These are phyloP conservation scores for Malassezia sp. DNA, from an alignment of 1,284 basidiomycete species.

Conservation along the genomic window DNA sequence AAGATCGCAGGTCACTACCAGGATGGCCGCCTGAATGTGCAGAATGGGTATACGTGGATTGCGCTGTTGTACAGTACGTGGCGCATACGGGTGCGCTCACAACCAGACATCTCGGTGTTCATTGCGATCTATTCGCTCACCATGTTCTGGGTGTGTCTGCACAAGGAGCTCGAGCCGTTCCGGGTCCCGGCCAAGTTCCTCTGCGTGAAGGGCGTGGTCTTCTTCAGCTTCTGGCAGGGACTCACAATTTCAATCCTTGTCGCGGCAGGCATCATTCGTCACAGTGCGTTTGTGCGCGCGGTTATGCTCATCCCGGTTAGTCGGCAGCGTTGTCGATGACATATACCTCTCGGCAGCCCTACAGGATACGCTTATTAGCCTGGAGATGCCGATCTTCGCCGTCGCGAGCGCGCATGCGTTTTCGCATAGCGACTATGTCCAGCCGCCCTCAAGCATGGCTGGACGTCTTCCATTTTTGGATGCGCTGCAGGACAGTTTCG, in stretches of 20 bases:
- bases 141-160: conserved; percentile 42
- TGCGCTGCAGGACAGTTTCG: conserved; percentile 64
- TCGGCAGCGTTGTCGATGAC: conserved; percentile 65
- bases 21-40: conserved; percentile 69
- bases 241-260: conserved; percentile 78
- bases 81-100: neutral
- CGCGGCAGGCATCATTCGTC: conserved; percentile 62
- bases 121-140: conserved; percentile 48
- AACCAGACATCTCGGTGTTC: conserved; percentile 48
- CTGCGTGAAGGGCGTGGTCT: conserved; percentile 83
- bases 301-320: neutral
- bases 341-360: conserved; percentile 50
- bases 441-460: conserved; percentile 24
- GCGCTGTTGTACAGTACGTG: conserved; percentile 58
- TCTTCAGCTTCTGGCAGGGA: conserved; percentile 93
- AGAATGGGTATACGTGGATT: conserved; percentile 59
- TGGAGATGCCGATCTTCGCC: conserved; percentile 97
- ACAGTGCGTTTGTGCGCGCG: conserved; percentile 45
- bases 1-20: conserved; percentile 78
- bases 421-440: conserved; percentile 39
- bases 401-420: conserved; percentile 84
- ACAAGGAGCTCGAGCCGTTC: conserved; percentile 36
- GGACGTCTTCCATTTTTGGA: conserved; percentile 48
- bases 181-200: conserved; percentile 56
- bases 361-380: conserved; percentile 56